These are phyloP conservation scores for Cladobotryum protrusum DNA, from an alignment of 2,329 filamentous ascomycete genomes.

Conservation along the genomic window DNA sequence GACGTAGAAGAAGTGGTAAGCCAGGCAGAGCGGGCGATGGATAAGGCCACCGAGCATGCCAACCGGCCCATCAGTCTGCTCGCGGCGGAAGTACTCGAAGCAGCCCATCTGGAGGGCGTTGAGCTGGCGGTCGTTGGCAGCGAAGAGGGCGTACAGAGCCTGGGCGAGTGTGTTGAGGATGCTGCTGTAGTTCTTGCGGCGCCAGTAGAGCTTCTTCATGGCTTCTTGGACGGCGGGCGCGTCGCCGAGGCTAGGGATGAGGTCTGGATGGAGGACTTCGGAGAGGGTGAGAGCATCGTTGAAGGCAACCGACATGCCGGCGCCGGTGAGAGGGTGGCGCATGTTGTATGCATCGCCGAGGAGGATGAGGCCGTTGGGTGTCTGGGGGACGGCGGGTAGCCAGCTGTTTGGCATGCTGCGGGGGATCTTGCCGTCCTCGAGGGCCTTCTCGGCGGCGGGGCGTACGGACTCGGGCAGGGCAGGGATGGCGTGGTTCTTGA, in stretches of 20 bases:
- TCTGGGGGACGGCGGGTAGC: slow-evolving; percentile 66
- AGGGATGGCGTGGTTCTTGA: slow-evolving; percentile 73
- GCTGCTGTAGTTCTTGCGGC: slow-evolving; percentile 70
- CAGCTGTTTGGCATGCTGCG: slow-evolving; percentile 92
- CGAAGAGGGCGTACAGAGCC: slow-evolving; percentile 86
- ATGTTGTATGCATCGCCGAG: slow-evolving; percentile 97
- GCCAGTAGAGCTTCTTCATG: slow-evolving; percentile 78
- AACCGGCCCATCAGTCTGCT: slow-evolving; percentile 70
- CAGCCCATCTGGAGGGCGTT: slow-evolving; percentile 80
- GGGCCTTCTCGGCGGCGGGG: slow-evolving; percentile 66
- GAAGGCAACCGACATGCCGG: slow-evolving; percentile 96
- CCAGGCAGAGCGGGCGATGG: slow-evolving; percentile 66
- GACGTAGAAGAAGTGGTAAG: slow-evolving; percentile 92
- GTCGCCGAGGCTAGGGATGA: slow-evolving; percentile 64
- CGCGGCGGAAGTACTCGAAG: slow-evolving; percentile 83
- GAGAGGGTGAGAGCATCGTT: slow-evolving; percentile 81
- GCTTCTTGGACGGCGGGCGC: slow-evolving; percentile 58
- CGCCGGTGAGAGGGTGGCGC: slow-evolving; percentile 95
- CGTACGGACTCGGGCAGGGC: slow-evolving; percentile 65
- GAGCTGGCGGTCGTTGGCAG: slow-evolving; percentile 72
- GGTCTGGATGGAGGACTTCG: slow-evolving; percentile 62
- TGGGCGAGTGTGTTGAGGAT: slow-evolving; percentile 98
- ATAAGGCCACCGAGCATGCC: slow-evolving; percentile 79
- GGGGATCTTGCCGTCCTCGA: slow-evolving; percentile 72
- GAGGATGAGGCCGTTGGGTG: slow-evolving; percentile 60